A percentile compares a stretch with the other conserved stretches of the same genome.
Evolutionary conservation across 257 asterid species (phyloP).

Genomic region (Prunella vulgaris): DNA sequence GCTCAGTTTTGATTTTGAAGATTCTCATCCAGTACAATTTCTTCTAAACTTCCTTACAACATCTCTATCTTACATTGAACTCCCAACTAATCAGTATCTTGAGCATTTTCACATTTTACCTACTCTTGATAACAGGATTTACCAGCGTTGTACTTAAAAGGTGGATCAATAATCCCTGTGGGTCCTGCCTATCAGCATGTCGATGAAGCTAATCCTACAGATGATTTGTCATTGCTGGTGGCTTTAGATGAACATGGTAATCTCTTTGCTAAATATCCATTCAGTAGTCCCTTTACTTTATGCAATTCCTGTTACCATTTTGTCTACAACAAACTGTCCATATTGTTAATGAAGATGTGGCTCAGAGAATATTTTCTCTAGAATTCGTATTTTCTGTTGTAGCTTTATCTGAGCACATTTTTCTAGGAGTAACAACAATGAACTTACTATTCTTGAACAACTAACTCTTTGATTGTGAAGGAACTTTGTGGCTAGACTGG

Average conservation of each 20-base stretch:
- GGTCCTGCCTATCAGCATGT: constrained; percentile 65
- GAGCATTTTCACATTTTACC: constrained; percentile 10
- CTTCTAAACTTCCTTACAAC: background rate
- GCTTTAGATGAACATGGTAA: constrained; percentile 79
- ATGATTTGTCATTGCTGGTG: constrained; percentile 63
- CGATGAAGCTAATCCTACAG: constrained; percentile 57
- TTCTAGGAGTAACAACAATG: too few species aligned
- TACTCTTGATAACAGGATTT: constrained; percentile 50
- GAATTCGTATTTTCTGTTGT: too few species aligned
- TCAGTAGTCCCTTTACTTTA: too few species aligned
- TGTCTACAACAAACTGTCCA: too few species aligned
- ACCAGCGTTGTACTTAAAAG: constrained; percentile 70
- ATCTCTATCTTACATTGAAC: constrained; percentile 2
- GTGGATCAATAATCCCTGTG: constrained; percentile 83
- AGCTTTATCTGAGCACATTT: too few species aligned
- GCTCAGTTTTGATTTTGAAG: constrained; percentile 80
- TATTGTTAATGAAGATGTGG: too few species aligned
- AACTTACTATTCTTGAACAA: too few species aligned
- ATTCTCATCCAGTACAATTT: constrained; percentile 73
- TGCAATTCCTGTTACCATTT: too few species aligned
- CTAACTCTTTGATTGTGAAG: too few species aligned
- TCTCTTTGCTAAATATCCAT: too few species aligned
- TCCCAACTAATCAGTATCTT: background rate
- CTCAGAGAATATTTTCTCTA: too few species aligned
- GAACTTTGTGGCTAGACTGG: background rate